Conservation (phyloP, 2,329 filamentous ascomycete species). For the Diplodia mutila region DNA sequence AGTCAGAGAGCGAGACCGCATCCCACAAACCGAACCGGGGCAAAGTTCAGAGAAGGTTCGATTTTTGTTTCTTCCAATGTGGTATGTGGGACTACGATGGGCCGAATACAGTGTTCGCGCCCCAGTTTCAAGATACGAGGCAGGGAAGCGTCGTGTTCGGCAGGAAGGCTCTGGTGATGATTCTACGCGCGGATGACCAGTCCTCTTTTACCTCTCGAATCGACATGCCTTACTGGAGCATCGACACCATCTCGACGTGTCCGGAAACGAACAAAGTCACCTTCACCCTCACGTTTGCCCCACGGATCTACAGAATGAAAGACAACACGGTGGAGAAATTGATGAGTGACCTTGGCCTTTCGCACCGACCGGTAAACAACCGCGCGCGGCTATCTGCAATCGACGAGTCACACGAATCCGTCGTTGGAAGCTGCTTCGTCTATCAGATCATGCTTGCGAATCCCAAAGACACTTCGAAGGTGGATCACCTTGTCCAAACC, state of each 20-base stretch:
- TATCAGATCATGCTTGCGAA: constrained; percentile 48
- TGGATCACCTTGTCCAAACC: constrained; percentile 32
- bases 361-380: constrained; percentile 15
- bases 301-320: constrained; percentile 44
- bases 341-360: constrained; percentile 27
- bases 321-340: constrained; percentile 24
- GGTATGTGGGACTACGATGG: constrained; percentile 50
- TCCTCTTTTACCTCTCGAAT: constrained; percentile 37
- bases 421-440: constrained; percentile 54
- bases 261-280: constrained; percentile 37
- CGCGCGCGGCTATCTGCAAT: constrained; percentile 42
- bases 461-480: constrained; percentile 30
- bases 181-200: constrained; percentile 29
- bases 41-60: constrained; percentile 14
- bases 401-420: constrained; percentile 40
- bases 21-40: not conserved
- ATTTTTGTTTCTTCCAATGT: constrained; percentile 39
- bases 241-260: constrained; percentile 43
- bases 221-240: constrained; percentile 48
- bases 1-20: not conserved
- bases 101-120: constrained; percentile 42
- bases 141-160: constrained; percentile 45
- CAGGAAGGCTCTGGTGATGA: constrained; percentile 36
- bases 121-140: constrained; percentile 47
- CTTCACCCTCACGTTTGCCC: constrained; percentile 44